These are phyloP conservation scores for Dendrobium nobile DNA, from an alignment of 106 monocot genomes.

Conservation along the genomic window DNA sequence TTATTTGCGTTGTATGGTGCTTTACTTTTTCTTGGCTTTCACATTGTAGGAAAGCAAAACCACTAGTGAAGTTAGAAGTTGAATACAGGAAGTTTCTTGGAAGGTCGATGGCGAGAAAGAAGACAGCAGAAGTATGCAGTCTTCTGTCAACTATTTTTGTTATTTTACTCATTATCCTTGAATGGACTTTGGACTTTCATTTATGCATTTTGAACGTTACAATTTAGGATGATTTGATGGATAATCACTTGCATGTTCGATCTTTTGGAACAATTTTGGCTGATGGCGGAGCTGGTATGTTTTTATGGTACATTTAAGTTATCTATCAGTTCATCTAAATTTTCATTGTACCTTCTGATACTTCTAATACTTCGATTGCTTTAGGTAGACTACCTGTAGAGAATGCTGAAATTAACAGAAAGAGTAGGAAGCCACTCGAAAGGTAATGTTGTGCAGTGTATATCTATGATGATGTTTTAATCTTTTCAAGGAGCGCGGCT, in stretches of 20 bases:
- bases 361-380: neutral
- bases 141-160: neutral
- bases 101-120: conserved; percentile 39
- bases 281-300: conserved; percentile 26
- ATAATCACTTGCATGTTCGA: conserved; percentile 33
- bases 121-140: conserved; percentile 34
- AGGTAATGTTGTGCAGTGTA: conserved; percentile 22
- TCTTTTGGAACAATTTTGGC: conserved; percentile 75
- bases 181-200: neutral
- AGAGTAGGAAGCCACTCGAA: conserved; percentile 28
- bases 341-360: neutral
- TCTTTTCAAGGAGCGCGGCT: neutral
- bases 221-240: conserved; percentile 37
- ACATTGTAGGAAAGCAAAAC: conserved; percentile 50
- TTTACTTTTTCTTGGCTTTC: neutral
- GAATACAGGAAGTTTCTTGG: conserved; percentile 59
- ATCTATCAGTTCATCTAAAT: neutral
- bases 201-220: neutral
- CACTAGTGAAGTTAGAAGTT: conserved; percentile 62
- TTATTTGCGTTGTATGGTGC: neutral
- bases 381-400: conserved; percentile 33
- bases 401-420: conserved; percentile 13
- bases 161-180: neutral
- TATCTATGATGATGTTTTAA: neutral
- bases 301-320: neutral